phyloP scores from a whole-genome alignment of 768 basidiomycete species.

The Boletus subparvulus region DNA sequence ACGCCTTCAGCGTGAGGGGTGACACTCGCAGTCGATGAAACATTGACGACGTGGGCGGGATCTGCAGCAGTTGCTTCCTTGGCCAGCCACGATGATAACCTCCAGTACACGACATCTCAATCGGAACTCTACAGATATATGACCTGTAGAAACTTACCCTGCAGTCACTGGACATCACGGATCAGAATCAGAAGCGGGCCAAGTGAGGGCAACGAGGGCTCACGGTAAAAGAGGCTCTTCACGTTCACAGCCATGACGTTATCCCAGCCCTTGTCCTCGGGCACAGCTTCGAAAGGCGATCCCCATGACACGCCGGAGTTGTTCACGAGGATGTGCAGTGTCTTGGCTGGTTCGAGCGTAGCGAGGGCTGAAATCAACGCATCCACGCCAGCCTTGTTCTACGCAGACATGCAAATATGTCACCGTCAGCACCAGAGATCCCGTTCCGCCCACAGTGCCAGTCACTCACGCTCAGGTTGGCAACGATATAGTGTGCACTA shows the following conservation, averaged over 20 bases:
- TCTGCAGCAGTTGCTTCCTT: constrained; percentile 62
- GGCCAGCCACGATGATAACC: constrained; percentile 50
- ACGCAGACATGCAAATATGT: background rate
- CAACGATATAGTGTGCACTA: constrained; percentile 69
- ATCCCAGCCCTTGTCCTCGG: constrained; percentile 86
- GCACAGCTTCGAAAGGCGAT: constrained; percentile 63
- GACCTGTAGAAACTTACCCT: constrained; percentile 30
- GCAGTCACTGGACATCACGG: constrained; percentile 39
- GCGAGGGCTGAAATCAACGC: constrained; percentile 66
- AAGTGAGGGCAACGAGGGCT: constrained; percentile 20
- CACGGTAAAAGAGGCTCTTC: constrained; percentile 81
- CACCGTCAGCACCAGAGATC: background rate
- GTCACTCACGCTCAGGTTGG: constrained; percentile 64
- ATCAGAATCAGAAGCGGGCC: background rate
- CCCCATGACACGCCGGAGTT: constrained; percentile 85
- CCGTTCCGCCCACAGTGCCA: background rate
- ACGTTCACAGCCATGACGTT: constrained; percentile 81
- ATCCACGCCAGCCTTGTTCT: constrained; percentile 82
- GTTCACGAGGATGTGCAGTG: constrained; percentile 81
- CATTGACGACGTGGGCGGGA: constrained; percentile 79
- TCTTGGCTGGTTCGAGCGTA: constrained; percentile 53
- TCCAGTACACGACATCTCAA: constrained; percentile 5
- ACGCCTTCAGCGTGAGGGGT: constrained; percentile 47
- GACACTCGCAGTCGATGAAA: constrained; percentile 69
- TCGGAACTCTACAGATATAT: background rate